Evolutionary conservation across 2,329 filamentous ascomycete species (phyloP), one percentile per base, ranked within the genome.

Genomic region (Conoideocrella luteorostrata): DNA sequence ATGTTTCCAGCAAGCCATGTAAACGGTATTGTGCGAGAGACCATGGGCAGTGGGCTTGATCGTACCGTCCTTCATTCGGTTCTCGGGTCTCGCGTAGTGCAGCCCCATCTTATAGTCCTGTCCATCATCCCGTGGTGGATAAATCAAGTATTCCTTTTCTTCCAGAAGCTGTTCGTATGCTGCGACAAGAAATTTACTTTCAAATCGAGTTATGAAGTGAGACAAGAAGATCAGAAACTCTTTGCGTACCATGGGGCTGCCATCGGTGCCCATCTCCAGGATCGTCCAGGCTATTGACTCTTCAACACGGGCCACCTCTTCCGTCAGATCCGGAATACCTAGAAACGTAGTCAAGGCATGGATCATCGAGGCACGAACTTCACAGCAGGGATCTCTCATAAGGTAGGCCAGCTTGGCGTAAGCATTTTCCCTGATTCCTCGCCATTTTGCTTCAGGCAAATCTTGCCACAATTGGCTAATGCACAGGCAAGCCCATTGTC

Each of bases 401-500:
- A 96, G 74, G 47, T 82, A 81, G 39, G 87, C 86, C 3, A 98
- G 74, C 56, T 88, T 85, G 40, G 84, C 75, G 44, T 90, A 89
- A 2, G 90, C 93, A 52, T 85, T 84, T 58, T 89, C 88, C 37
- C 88, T 77, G 48, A 97, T 95, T n/a, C 88, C 93, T 53, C 86
- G 80, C 87, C 91, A 97, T 62, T 97, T 97, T 1, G 90, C 91
- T 59, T 96, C 89, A 2, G 89, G 82, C 41, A 90, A 85, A 55
- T 94, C 86, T 51, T 84, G 78, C 90, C 91, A 97, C 18, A 98
- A 74, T 69, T 96, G 91, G 61, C 91, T 95, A 49, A 98, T 80
- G 65, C 91, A 97, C 7, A 98, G 74, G 59, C 90, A 95, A 15
- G 89, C 90, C 89, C 93, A 98, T 62, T 98, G 93, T 30, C 93